phyloP scores from a whole-genome alignment of 441 rosid species.

The Brassica balearica region DNA sequence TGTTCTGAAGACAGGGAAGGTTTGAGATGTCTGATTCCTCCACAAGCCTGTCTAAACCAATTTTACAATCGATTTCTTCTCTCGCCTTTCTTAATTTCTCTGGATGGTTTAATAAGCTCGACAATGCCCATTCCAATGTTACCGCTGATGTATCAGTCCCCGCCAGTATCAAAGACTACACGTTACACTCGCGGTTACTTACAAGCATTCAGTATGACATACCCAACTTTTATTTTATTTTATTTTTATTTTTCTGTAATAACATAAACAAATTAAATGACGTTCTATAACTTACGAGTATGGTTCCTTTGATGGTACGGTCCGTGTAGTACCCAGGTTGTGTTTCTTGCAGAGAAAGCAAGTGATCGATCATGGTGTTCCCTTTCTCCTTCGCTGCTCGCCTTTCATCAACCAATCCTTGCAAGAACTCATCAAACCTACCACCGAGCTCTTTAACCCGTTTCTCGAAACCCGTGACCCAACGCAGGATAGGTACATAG shows the following conservation, averaged over 20 bases:
- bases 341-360: conserved; percentile 52
- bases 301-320: conserved; percentile 53
- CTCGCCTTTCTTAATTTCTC: conserved; percentile 43
- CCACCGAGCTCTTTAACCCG: conserved; percentile 7
- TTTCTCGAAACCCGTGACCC: conserved; percentile 31
- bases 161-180: conserved; percentile 31
- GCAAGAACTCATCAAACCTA: conserved; percentile 39
- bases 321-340: conserved; percentile 55
- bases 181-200: background rate
- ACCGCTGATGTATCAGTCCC: conserved; percentile 53
- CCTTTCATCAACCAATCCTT: conserved; percentile 36
- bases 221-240: too few relatives aligned
- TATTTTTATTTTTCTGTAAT: too few relatives aligned
- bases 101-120: conserved; percentile 49
- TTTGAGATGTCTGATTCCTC: conserved; percentile 46
- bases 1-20: conserved; percentile 49
- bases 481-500: conserved; percentile 45
- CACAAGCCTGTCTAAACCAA: conserved; percentile 45
- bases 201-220: background rate
- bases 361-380: conserved; percentile 38
- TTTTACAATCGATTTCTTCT: conserved; percentile 45
- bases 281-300: conserved; percentile 43
- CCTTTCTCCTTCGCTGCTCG: conserved; percentile 26
- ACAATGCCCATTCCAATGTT: conserved; percentile 63
- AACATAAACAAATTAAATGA: background rate